phyloP scores from a whole-genome alignment of 2,329 filamentous ascomycete species.

The Hypoxylon sp. region DNA sequence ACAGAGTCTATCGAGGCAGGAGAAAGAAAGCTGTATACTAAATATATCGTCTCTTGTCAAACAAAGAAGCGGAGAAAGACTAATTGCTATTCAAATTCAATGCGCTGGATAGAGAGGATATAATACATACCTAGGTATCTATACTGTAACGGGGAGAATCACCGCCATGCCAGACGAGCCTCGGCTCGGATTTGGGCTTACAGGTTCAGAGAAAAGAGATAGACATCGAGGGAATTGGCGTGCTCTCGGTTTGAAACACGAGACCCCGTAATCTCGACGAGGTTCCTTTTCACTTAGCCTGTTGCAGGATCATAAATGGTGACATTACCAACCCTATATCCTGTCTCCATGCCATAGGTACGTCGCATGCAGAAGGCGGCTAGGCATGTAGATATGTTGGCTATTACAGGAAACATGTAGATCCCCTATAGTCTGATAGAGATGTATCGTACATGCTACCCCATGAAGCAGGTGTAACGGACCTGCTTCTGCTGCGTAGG shows the following conservation, averaged over 20 bases:
- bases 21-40: constrained; percentile 3
- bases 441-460: constrained; percentile 51
- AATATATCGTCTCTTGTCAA: not conserved
- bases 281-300: constrained; percentile 16
- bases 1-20: not conserved
- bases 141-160: not conserved
- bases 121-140: not conserved
- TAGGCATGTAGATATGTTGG: constrained; percentile 20
- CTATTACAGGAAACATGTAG: constrained; percentile 33
- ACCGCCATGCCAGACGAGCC: not conserved
- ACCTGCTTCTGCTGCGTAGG: constrained; percentile 46
- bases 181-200: constrained; percentile 3
- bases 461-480: constrained; percentile 52
- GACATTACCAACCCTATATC: constrained; percentile 30
- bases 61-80: not conserved
- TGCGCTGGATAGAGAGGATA: not conserved
- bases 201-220: not conserved
- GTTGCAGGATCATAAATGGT: constrained; percentile 24
- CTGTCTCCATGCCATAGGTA: constrained; percentile 17
- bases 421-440: constrained; percentile 44
- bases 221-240: constrained; percentile 4
- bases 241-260: constrained; percentile 12
- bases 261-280: constrained; percentile 7
- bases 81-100: not conserved
- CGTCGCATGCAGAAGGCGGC: constrained; percentile 13